Conservation (phyloP, 2,329 filamentous ascomycete species). For the Ceratocystis cubensis region DNA sequence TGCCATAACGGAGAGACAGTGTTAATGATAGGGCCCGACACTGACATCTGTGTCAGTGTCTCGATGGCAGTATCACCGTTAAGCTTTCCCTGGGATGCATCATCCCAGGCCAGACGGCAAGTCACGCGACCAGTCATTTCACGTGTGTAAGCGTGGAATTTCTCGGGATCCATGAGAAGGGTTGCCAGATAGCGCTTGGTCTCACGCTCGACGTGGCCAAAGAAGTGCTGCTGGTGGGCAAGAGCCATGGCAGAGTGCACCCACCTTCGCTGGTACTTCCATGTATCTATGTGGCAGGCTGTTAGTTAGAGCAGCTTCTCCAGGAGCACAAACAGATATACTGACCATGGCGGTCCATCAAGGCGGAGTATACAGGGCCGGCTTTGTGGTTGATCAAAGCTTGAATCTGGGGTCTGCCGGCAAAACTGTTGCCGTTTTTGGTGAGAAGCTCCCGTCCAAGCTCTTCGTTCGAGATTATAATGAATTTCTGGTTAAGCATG, state of each 20-base stretch:
- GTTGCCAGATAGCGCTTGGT: constrained; percentile 36
- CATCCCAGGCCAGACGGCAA: constrained; percentile 39
- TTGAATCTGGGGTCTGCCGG: constrained; percentile 38
- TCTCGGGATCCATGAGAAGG: constrained; percentile 35
- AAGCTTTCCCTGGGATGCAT: constrained; percentile 34
- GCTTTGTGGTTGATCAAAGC: constrained; percentile 39
- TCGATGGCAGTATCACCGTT: constrained; percentile 37
- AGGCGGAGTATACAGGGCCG: constrained; percentile 36
- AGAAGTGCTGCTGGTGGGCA: constrained; percentile 33
- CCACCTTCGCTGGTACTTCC: constrained; percentile 40
- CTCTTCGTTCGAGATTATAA: constrained; percentile 37
- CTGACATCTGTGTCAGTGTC: constrained; percentile 39
- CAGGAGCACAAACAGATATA: background rate
- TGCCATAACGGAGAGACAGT: constrained; percentile 38
- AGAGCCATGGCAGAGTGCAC: constrained; percentile 38
- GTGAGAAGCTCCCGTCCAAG: constrained; percentile 38
- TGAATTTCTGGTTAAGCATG: constrained; percentile 31
- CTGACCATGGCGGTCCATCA: constrained; percentile 40
- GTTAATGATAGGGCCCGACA: constrained; percentile 40
- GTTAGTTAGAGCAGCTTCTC: constrained; percentile 1
- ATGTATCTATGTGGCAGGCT: constrained; percentile 30
- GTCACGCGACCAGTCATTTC: constrained; percentile 41
- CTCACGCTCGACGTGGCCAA: constrained; percentile 38
- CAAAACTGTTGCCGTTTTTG: constrained; percentile 39
- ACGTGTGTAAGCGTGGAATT: constrained; percentile 35